Base-by-base conservation (phyloP, 768 basidiomycete genomes). In the Mycena metata region DNA sequence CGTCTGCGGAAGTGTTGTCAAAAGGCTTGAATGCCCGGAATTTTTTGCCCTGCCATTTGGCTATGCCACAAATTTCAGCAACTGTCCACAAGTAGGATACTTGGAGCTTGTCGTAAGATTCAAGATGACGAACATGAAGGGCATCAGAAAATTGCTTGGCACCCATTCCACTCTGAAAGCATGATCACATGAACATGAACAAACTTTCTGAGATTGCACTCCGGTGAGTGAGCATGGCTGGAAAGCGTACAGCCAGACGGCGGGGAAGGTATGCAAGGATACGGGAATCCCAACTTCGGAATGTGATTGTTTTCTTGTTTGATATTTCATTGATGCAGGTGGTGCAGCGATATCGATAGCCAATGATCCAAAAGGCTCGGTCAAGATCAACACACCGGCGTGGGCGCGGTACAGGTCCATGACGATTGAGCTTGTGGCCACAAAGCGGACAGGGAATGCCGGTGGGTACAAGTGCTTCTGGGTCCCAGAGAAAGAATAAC, bases 121-220 rank as follows among this genome's bases (percentile, higher is more conserved):
- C 61, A 2, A 69, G 45, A 64, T 76, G 75, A 13, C 69, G 67
- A 6, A 67, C 64, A 3, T 58, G 60, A 6, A 79, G 35, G 0
- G 57, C 41, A 58, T 76, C 70, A 0, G 75, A 62, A 45, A 79
- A 77, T 21, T 75, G 77, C 24, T 71, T 75, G 7, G 77, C 61
- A 0, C 75, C 74, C 66, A 74, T 72, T 0, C 76, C 74, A 61
- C 67, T 60, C 42, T 67, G 72, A 62, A 77, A n/a, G 16, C 43
- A 45, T 72, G 66, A 70, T 2, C 54, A 43, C 69, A 76, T 65
- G 13, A 75, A 51, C 5, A 60, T 35, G 24, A 76, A 70, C 0
- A 73, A 9, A 8, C 43, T 24, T 10, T 60, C 71, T 2, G 74
- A 64, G 12, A 77, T 66, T 0, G 72, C 76, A 64, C 74, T 62